Evolutionary conservation across 129 eudicot species (phyloP).

Genomic region (Daucus carota): DH1_v3.0 NC_030386.2:26658501-26659000

Average conservation of each 20-base stretch:
- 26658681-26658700: too few relatives aligned
- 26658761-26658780: neutral
- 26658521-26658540: too few relatives aligned
- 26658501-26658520: too few relatives aligned
- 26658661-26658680: too few relatives aligned
- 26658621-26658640: too few relatives aligned
- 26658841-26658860: conserved; percentile 49
- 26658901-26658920: conserved; percentile 46
- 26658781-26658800: neutral
- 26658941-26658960: conserved; percentile 86
- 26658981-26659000: conserved; percentile 53
- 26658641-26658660: too few relatives aligned
- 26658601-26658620: too few relatives aligned
- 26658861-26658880: conserved; percentile 67
- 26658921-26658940: conserved; percentile 83
- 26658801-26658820: conserved; percentile 24
- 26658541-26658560: too few relatives aligned
- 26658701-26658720: neutral
- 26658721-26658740: neutral
- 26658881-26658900: conserved; percentile 45
- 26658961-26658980: conserved; percentile 61
- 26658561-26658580: too few relatives aligned
- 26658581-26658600: too few relatives aligned
- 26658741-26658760: neutral
- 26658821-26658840: conserved; percentile 43